Percentiles rank a stretch among this genome's conserved stretches.
These are phyloP conservation scores for Ramularia endophylla DNA, from an alignment of 2,329 filamentous ascomycete genomes.

Conservation along the genomic window DNA sequence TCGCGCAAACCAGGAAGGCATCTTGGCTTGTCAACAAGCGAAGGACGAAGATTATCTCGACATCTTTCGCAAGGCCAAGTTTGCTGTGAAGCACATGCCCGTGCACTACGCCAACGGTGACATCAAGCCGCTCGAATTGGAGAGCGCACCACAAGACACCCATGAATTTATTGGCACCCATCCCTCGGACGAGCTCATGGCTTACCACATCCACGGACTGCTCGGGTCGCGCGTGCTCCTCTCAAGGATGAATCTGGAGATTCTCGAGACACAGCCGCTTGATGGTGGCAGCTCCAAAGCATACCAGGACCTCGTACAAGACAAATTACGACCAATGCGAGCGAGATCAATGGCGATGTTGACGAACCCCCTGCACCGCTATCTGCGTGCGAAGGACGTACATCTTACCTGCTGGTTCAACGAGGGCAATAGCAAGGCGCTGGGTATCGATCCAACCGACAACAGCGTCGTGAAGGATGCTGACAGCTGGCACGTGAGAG, in stretches of 20 bases:
- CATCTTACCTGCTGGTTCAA: slow-evolving; percentile 81
- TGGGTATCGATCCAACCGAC: slow-evolving; percentile 21
- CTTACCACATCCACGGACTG: slow-evolving; percentile 79
- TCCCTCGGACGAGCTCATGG: slow-evolving; percentile 81
- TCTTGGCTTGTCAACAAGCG: slow-evolving; percentile 65
- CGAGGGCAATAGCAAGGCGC: slow-evolving; percentile 52
- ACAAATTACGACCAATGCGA: slow-evolving; percentile 66
- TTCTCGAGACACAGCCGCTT: slow-evolving; percentile 74
- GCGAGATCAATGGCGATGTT: slow-evolving; percentile 73
- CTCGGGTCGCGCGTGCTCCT: slow-evolving; percentile 73
- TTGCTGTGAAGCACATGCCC: slow-evolving; percentile 83
- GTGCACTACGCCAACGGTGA: slow-evolving; percentile 72
- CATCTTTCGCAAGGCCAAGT: slow-evolving; percentile 77
- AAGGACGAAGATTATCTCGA: slow-evolving; percentile 81
- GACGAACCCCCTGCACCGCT: slow-evolving; percentile 72
- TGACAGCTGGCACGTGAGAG: slow-evolving; percentile 67
- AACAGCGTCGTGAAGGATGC: slow-evolving; percentile 25
- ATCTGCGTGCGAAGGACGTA: slow-evolving; percentile 74
- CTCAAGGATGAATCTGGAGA: slow-evolving; percentile 73
- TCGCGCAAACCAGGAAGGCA: slow-evolving; percentile 59
- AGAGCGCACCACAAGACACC: slow-evolving; percentile 72
- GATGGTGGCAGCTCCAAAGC: slow-evolving; percentile 75
- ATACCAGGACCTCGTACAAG: slow-evolving; percentile 73
- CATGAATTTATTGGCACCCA: slow-evolving; percentile 88
- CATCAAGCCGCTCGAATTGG: slow-evolving; percentile 66